phyloP scores from a whole-genome alignment of 495 filamentous ascomycete species.

The Cercophora scortea region DNA sequence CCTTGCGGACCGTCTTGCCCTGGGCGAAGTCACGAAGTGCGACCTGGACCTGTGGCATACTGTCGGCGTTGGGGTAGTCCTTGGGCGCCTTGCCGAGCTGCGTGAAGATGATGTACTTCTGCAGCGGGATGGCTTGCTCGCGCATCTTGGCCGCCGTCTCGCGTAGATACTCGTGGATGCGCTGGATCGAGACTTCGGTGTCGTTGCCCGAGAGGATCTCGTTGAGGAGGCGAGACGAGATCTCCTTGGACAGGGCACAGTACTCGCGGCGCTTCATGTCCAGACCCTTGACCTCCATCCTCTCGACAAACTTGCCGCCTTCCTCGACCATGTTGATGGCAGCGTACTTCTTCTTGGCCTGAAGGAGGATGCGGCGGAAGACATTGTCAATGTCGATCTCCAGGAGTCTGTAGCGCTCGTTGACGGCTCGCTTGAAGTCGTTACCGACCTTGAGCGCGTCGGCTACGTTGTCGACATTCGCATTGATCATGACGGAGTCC shows the following conservation, averaged over 20 bases:
- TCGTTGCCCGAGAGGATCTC: constrained; percentile 93
- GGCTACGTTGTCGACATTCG: constrained; percentile 86
- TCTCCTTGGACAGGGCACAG: constrained; percentile 88
- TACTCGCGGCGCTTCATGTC: constrained; percentile 98
- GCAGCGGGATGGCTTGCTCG: constrained; percentile 57
- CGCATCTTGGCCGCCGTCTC: constrained; percentile 79
- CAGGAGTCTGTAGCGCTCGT: constrained; percentile 79
- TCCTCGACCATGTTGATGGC: constrained; percentile 88
- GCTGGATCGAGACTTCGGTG: constrained; percentile 76
- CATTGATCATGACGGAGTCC: constrained; percentile 99
- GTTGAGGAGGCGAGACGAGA: constrained; percentile 73
- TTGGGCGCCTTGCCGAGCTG: constrained; percentile 91
- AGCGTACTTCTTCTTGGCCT: constrained; percentile 99
- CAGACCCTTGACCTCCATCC: constrained; percentile 95
- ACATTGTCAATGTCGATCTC: constrained; percentile 99
- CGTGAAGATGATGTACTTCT: constrained; percentile 95
- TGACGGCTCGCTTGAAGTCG: constrained; percentile 62
- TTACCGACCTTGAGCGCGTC: constrained; percentile 82
- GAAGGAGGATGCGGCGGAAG: constrained; percentile 85
- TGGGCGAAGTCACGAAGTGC: constrained; percentile 79
- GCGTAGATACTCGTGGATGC: constrained; percentile 86
- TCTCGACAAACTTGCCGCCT: constrained; percentile 84
- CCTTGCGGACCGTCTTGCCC: constrained; percentile 79
- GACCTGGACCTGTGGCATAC: constrained; percentile 97
- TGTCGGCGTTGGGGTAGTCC: constrained; percentile 85